Evolutionary conservation across 345 rosid genomes (phyloP).

Genomic region (Eucalyptus polyanthemos): DNA sequence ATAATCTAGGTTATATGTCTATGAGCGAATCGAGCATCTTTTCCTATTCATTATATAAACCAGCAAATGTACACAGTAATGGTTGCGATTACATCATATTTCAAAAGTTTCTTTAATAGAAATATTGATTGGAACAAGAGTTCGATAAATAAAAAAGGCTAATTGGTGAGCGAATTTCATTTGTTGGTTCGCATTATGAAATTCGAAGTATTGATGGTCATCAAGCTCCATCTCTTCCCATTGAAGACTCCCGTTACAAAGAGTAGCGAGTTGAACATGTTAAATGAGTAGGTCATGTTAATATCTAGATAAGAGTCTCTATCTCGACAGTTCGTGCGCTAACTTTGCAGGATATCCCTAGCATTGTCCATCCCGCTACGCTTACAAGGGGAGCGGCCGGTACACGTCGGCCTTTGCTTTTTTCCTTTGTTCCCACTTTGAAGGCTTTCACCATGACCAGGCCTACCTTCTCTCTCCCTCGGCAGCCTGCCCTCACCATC

Average conservation of each 20-base stretch:
- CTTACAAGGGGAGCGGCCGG: too few relatives aligned
- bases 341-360: not conserved
- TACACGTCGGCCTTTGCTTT: too few relatives aligned
- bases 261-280: not conserved
- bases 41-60: not conserved
- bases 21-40: not conserved
- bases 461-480: too few relatives aligned
- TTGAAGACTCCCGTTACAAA: not conserved
- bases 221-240: not conserved
- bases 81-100: not conserved
- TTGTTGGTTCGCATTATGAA: not conserved
- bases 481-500: not conserved
- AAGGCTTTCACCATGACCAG: too few relatives aligned
- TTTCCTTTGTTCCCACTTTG: too few relatives aligned
- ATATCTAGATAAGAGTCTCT: not conserved
- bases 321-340: not conserved
- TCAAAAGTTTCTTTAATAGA: not conserved
- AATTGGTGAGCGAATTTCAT: not conserved
- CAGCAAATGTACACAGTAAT: not conserved
- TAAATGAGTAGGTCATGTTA: not conserved
- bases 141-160: not conserved
- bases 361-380: too few relatives aligned
- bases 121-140: not conserved
- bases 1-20: not conserved
- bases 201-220: accelerated